Conservation (phyloP, 2,329 filamentous ascomycete genomes). For the Pseudopithomyces maydicus region DNA sequence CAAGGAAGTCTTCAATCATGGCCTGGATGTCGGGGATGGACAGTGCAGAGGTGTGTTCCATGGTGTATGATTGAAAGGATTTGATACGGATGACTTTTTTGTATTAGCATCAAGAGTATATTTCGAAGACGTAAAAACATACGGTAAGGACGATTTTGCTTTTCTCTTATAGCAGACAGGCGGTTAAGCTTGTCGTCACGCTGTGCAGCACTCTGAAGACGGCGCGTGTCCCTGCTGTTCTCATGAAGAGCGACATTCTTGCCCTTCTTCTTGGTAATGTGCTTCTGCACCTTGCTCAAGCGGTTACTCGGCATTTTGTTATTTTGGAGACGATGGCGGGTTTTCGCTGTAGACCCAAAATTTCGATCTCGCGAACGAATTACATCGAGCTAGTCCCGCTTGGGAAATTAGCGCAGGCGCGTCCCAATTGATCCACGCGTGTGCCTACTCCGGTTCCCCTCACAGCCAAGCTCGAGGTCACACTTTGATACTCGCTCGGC, state of each 20-base stretch:
- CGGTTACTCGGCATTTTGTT: conserved; percentile 56
- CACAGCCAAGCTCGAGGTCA: neutral
- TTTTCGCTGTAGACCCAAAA: neutral
- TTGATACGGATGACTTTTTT: conserved; percentile 66
- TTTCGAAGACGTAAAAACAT: conserved; percentile 31
- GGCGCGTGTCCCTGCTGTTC: conserved; percentile 83
- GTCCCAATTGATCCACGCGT: conserved; percentile 3
- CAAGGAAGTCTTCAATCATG: conserved; percentile 53
- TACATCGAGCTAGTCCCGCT: neutral
- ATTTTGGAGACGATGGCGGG: neutral
- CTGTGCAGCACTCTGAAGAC: conserved; percentile 76
- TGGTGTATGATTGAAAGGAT: conserved; percentile 73
- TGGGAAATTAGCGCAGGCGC: conserved; percentile 7
- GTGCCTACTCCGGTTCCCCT: neutral
- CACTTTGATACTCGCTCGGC: neutral
- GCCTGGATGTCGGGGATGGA: conserved; percentile 62
- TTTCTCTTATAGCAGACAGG: conserved; percentile 70
- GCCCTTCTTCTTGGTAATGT: conserved; percentile 85
- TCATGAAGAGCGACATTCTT: conserved; percentile 79
- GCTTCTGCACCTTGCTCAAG: conserved; percentile 83
- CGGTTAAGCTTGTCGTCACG: conserved; percentile 83
- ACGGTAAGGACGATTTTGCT: conserved; percentile 77
- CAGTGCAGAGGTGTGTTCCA: conserved; percentile 54
- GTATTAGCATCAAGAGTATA: neutral
- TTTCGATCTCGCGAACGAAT: neutral